Percentiles rank a stretch among this genome's conserved stretches.
phyloP scores from a whole-genome alignment of 2,329 filamentous ascomycete species.

The Nemania sp. region DNA sequence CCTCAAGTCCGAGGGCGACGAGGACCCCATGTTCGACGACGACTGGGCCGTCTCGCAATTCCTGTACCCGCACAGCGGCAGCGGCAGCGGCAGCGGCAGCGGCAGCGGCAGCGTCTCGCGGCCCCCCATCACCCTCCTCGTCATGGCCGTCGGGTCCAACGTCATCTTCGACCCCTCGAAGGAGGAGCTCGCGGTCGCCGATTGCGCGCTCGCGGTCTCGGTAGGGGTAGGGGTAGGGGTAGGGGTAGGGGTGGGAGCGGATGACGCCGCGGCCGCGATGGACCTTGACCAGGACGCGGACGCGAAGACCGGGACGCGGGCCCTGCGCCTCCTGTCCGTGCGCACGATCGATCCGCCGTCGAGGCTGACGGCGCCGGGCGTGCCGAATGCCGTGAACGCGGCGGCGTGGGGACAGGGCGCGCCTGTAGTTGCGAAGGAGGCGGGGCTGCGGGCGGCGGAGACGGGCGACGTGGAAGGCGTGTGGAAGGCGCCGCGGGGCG shows the following conservation, averaged over 20 bases:
- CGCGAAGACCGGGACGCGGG: slow-evolving; percentile 34
- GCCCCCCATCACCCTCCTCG: slow-evolving; percentile 88
- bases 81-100: slow-evolving; percentile 9
- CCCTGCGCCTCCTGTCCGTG: slow-evolving; percentile 67
- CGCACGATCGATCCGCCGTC: slow-evolving; percentile 77
- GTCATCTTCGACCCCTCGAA: slow-evolving; percentile 91
- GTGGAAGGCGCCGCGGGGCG: slow-evolving; percentile 85
- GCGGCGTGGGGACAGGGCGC: slow-evolving; percentile 50
- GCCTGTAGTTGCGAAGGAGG: slow-evolving; percentile 46
- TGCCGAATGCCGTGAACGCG: slow-evolving; percentile 66
- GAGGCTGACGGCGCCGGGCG: slow-evolving; percentile 70
- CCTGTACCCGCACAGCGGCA: slow-evolving; percentile 66
- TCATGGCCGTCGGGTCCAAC: slow-evolving; percentile 83
- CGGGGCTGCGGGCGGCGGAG: slow-evolving; percentile 50
- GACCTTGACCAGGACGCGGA: slow-evolving; percentile 42
- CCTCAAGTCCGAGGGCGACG: slow-evolving; percentile 86
- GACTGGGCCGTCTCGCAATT: slow-evolving; percentile 87
- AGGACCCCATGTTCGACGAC: slow-evolving; percentile 97
- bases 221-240: slow-evolving; percentile 56
- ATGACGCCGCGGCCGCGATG: slow-evolving; percentile 27
- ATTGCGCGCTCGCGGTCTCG: slow-evolving; percentile 84
- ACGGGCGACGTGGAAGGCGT: slow-evolving; percentile 70
- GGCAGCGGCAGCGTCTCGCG: slow-evolving; percentile 44
- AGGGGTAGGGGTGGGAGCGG: slow-evolving; percentile 26
- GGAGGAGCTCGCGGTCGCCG: slow-evolving; percentile 92